Evolutionary conservation across 1,284 basidiomycete genomes (phyloP).

Genomic region (Tranzscheliella williamsii): DNA sequence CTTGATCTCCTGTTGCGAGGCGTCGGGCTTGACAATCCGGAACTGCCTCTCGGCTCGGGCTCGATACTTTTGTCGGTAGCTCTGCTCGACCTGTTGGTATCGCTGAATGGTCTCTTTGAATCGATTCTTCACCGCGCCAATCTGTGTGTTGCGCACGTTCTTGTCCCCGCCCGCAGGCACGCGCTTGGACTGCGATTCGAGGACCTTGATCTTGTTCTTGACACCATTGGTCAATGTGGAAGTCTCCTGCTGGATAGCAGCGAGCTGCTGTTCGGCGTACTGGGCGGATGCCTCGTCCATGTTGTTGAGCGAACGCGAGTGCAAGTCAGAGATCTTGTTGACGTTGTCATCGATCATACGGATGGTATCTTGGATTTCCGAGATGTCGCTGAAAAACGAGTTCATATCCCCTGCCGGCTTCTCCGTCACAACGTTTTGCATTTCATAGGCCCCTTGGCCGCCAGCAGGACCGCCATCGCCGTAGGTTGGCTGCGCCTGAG

Average conservation of each 20-base stretch:
- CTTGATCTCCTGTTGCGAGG: constrained; percentile 78
- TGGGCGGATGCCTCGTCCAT: constrained; percentile 58
- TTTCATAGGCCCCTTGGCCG: constrained; percentile 49
- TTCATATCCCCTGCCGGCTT: constrained; percentile 41
- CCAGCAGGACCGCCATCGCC: constrained; percentile 5
- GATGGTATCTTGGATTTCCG: constrained; percentile 56
- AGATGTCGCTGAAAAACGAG: constrained; percentile 56
- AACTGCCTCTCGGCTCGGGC: constrained; percentile 93
- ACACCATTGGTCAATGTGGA: constrained; percentile 53
- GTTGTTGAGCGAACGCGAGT: constrained; percentile 59
- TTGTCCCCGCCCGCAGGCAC: constrained; percentile 54
- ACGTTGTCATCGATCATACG: constrained; percentile 58
- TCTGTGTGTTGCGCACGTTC: constrained; percentile 61
- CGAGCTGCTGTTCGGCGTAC: constrained; percentile 55
- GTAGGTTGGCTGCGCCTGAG: constrained; percentile 13
- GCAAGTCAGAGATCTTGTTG: constrained; percentile 57
- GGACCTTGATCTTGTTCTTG: constrained; percentile 56
- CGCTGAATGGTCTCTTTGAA: constrained; percentile 65
- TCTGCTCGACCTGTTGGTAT: constrained; percentile 85
- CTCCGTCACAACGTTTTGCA: constrained; percentile 39
- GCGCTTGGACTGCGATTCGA: constrained; percentile 49
- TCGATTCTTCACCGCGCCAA: constrained; percentile 66
- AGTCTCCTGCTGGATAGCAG: constrained; percentile 48
- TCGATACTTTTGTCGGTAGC: constrained; percentile 88
- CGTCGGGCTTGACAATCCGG: constrained; percentile 89